Base-by-base conservation (phyloP, 352 stramenopile species). In the Saprolegnia parasitica region DNA sequence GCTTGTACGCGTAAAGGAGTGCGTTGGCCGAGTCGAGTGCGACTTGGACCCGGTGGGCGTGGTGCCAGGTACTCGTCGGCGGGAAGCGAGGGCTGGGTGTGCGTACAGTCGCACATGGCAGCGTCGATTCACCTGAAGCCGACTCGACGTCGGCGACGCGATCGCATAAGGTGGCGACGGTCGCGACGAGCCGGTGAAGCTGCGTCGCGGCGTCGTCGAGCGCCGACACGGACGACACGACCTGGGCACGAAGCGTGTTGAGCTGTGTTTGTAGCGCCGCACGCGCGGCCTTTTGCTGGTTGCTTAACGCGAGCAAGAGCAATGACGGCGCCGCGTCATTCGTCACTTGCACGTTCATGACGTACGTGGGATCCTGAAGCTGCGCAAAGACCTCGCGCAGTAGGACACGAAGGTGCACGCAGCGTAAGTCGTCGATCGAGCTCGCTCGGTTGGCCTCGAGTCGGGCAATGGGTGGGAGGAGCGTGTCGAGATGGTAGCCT, bases 241-340 rank as follows among this genome's bases (percentile, higher is more conserved):
- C 40, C n/a, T 18, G 3, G 24, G 11, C 5, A 18, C 35, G 56
- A 20, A 40, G 26, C 16, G 11, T 6, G n/a, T 49, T 32, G 20
- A 65, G 35, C 1, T 18, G 20, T 5, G 23, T 32, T 15, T 54
- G 20, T 0, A 67, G 29, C 0, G 26, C 20, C 24, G 49, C n/a
- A n/a, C 52, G 52, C 16, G 58, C 23, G 13, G 58, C 58, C 10
- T 54, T 67, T 37, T 56, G 42, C 42, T 67, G 58, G 26, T 67
- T 24, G 24, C 37, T 40, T 23, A 67, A 40, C 9, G 58, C 40
- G 18, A 67, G 37, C 20, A 67, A 42, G 6, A 67, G 29, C 29
- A 67, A 40, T 23, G 58, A 56, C 23, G 58, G 40, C 21, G 23
- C 35, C 10, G 39, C 15, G 16, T 21, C 16, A 20, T 21, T 18